Base-by-base conservation (phyloP, 768 basidiomycete genomes). In the Suillus subaureus region DNA sequence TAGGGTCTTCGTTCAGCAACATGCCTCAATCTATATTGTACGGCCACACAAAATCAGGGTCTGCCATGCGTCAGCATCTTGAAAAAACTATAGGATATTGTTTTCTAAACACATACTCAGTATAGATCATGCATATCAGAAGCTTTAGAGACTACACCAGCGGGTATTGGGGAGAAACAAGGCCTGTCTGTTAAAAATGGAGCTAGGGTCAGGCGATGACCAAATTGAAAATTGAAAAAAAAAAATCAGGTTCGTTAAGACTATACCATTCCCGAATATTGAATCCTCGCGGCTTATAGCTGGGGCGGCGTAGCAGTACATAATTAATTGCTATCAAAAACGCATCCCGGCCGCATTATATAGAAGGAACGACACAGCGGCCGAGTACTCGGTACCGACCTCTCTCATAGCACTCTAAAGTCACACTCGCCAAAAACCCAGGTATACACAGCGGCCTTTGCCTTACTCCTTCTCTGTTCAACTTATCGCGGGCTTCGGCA, bases 351-450 rank as follows among this genome's bases (percentile, higher is more conserved):
- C 35, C 13, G 5, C 39, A 40, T 40, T 35, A 33, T 31, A 31
- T 31, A 31, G 31, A 5, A 31, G 31, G 31, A 31, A 31, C 33
- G 33, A 33, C 33, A 35, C 35, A 4, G 35, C 35, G 35, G 8
- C 35, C 35, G 35, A 35, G 9, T 35, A 35, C 35, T 35, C 35
- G 35, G 35, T 35, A 35, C 35, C 35, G 35, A 35, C 35, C 35
- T 35, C 9, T 35, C 35, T 35, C 35, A 9, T 35, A 35, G 33
- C 8, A 35, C 33, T 35, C 33, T 6, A 35, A 35, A 35, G 33
- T 35, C 33, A 35, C 33, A 31, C 91, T 93, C 37, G 94, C 94
- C 78, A 96, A 77, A 74, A 97, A 95, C 0, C 94, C 92, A 0
- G 95, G 93, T 65, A 95, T 89, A 75, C 93, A 94, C 77, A n/a